Evolutionary conservation across 2,329 filamentous ascomycete genomes (phyloP), one percentile per base, ranked within the genome.

Genomic region (Emmonsia crescens): DNA sequence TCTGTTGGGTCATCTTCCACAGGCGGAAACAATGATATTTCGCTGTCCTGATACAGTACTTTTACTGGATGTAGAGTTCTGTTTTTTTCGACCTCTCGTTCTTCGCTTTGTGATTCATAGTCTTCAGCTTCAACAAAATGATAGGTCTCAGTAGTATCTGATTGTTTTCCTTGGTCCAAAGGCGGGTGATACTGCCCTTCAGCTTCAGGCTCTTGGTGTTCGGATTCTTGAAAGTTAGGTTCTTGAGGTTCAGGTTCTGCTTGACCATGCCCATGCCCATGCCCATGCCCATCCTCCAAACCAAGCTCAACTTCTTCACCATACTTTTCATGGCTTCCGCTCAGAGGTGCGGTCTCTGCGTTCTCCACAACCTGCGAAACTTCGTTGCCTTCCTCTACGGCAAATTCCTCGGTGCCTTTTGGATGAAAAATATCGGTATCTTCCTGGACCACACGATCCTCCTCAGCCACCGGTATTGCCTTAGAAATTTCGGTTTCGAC

Each of bases 1-100:
- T 82, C 78, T 6, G 82, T 78, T 36, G 79, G 76, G 61, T 83
- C 80, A 61, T 78, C 76, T 63, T 79, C 78, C 27, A 75, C 74
- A 2, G 81, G 82, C 42, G 83, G 82, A 67, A 87, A 86, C 8
- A 87, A 71, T 16, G 79, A 82, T 64, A 85, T 83, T 60, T 83
- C 79, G 57, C 75, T 76, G 16, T 78, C 79, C 63, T 80, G 77
- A 67, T 85, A 86, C n/a, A 78, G 68, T 21, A 86, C 77, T 48
- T 78, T 78, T 21, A 85, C 77, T 55, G 80, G 77, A 70, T 82
- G 73, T 16, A 77, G 40, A 38, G 64, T 60, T 40, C 66, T 48
- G 31, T 44, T 38, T 44, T 46, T 46, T 64, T 62, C 12, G 42
- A 24, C 24, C 58, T 51, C n/a, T 33, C 65, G 62, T 27, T 33